Evolutionary conservation across 495 filamentous ascomycete species (phyloP).

Genomic region (Daldinia concentrica): DNA sequence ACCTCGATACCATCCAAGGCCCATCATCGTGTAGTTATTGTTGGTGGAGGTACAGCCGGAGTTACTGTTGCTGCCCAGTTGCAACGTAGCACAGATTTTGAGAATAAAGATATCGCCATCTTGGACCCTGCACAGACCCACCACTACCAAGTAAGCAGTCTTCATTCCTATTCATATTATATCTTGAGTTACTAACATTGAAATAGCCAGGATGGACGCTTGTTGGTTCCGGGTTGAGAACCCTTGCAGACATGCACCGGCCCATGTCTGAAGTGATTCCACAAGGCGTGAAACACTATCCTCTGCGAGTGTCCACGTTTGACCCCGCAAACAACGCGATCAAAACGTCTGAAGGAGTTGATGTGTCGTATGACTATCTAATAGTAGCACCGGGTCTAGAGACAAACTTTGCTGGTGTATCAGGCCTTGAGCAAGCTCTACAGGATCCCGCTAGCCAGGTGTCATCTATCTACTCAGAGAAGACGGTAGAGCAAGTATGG

Average conservation of each 20-base stretch:
- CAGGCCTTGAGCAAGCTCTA: constrained; percentile 69
- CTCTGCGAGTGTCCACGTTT: constrained; percentile 61
- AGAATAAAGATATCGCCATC: constrained; percentile 70
- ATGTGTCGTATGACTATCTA: constrained; percentile 69
- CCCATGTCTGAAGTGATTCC: constrained; percentile 64
- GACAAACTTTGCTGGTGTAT: constrained; percentile 64
- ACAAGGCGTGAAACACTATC: constrained; percentile 70
- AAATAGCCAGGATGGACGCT: constrained; percentile 72
- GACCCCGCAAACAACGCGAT: constrained; percentile 66
- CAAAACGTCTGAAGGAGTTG: constrained; percentile 66
- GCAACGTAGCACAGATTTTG: constrained; percentile 62
- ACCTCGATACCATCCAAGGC: constrained; percentile 46
- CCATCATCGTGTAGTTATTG: constrained; percentile 69
- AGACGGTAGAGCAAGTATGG: constrained; percentile 67
- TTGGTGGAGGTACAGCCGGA: constrained; percentile 71
- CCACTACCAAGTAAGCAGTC: constrained; percentile 61
- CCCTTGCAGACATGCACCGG: constrained; percentile 61
- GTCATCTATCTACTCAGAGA: constrained; percentile 72
- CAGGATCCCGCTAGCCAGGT: constrained; percentile 64
- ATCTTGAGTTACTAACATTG: constrained; percentile 6
- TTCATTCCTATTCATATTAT: background rate
- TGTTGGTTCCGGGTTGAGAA: constrained; percentile 71
- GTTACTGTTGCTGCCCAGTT: constrained; percentile 71
- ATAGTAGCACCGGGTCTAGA: constrained; percentile 71
- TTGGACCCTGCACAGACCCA: constrained; percentile 71